Base-by-base conservation (phyloP, 768 basidiomycete species). In the Pleurotus ostreatus region DNA sequence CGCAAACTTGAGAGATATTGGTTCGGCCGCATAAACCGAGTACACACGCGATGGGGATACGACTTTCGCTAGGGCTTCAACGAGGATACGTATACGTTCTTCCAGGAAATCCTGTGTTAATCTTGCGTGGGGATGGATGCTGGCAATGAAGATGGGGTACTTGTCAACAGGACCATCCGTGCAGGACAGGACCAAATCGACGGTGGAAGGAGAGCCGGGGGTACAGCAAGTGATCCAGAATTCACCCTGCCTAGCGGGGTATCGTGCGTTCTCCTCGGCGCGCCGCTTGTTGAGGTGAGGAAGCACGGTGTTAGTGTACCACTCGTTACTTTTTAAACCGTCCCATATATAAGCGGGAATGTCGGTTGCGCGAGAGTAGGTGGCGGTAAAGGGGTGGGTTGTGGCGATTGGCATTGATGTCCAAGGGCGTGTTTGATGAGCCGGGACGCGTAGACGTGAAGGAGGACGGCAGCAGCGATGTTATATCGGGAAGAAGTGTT, bases 71-170 rank as follows among this genome's bases (percentile, higher is more conserved):
- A 90, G 69, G 8, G 66, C 70, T 1, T 60, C 48, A 2, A 77
- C 80, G 6, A 88, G 70, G 12, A 64, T 57, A 1, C 57, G 44
- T 25, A 92, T 65, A 9, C 79, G 74, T 4, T 71, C 71, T 2
- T 62, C 55, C 12, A 82, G 64, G 39, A 70, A 68, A 1, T 72
- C 62, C n/a, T 62, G 44, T 46, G 67, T 60, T 26, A 88, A 74
- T 4, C 59, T 57, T 13, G 70, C 66, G 62, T 63, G 72, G 0
- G 71, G 76, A 57, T 74, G 74, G 34, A 73, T 71, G 22, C 73
- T 79, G 63, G 76, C 80, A 25, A 91, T 72, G 70, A 91, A 91
- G 6, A 87, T 61, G 2, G 89, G 90, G 60, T 90, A 87, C 46
- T 71, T 63, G 1, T 80, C 87, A 49, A 86, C 70, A 16, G 68